phyloP scores from a whole-genome alignment of 306 rosid species.

The Glycine tomentella region DNA sequence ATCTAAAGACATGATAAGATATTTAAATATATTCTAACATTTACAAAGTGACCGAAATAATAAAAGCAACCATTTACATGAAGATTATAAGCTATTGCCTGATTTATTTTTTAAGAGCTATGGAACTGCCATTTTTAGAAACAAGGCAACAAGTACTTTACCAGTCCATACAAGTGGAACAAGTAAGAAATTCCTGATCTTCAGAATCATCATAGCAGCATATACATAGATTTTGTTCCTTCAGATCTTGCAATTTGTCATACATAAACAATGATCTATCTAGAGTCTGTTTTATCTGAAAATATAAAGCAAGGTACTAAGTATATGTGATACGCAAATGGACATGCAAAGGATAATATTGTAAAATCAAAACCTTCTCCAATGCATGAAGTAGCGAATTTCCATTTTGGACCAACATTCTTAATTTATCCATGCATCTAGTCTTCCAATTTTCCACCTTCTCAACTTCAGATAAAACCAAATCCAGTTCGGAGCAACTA shows the following conservation, averaged over 20 bases:
- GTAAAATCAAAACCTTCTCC: constrained; percentile 66
- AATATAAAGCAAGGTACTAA: constrained; percentile 37
- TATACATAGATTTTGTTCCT: constrained; percentile 53
- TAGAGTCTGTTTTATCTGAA: constrained; percentile 70
- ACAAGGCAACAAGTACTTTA: constrained; percentile 55
- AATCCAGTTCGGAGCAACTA: constrained; percentile 71
- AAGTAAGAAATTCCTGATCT: constrained; percentile 64
- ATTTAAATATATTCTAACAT: not conserved
- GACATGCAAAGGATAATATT: constrained; percentile 22
- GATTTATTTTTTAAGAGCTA: constrained; percentile 27
- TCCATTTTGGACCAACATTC: constrained; percentile 55
- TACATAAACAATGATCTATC: constrained; percentile 71
- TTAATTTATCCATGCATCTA: constrained; percentile 59
- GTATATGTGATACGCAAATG: constrained; percentile 23
- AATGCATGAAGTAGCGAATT: constrained; percentile 63
- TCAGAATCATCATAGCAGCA: constrained; percentile 61
- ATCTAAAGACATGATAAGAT: not conserved
- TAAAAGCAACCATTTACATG: constrained; percentile 30
- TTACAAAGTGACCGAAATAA: constrained; percentile 29
- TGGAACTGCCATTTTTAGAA: constrained; percentile 27
- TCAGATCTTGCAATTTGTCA: constrained; percentile 51
- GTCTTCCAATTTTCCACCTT: constrained; percentile 89
- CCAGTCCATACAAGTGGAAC: constrained; percentile 84
- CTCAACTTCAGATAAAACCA: constrained; percentile 74
- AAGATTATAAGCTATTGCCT: constrained; percentile 27